A percentile compares a stretch with the other conserved stretches of the same genome.
phyloP scores from a whole-genome alignment of 2,329 filamentous ascomycete genomes.

The Epichloe scottii region DNA sequence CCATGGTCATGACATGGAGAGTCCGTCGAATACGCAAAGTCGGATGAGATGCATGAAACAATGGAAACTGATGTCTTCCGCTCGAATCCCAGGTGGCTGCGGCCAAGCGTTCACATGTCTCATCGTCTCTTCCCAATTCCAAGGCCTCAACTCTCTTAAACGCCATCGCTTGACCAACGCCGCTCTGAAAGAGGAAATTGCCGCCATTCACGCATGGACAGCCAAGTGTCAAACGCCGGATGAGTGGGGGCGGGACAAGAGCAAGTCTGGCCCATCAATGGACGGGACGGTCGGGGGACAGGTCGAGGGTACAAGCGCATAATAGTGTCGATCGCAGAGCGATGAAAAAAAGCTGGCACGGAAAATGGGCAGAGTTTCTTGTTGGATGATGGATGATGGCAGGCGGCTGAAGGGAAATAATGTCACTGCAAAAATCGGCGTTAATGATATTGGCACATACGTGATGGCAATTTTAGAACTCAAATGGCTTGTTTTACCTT shows the following conservation, averaged over 20 bases:
- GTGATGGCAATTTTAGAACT: too few relatives aligned
- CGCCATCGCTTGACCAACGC: conserved; percentile 78
- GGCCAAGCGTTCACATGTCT: conserved; percentile 48
- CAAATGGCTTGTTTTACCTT: too few relatives aligned
- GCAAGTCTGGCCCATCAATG: conserved; percentile 25
- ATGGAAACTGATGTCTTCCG: neutral
- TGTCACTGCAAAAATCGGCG: neutral
- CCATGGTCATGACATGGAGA: too few relatives aligned
- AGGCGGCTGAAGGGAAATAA: neutral
- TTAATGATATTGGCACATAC: too few relatives aligned
- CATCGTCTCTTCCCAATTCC: conserved; percentile 54
- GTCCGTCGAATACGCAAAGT: neutral
- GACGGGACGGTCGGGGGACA: conserved; percentile 32
- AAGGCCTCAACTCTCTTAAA: conserved; percentile 64
- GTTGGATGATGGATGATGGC: too few relatives aligned
- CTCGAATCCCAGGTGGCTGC: conserved; percentile 37
- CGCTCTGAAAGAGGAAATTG: conserved; percentile 75
- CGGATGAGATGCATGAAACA: neutral
- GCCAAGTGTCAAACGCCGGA: conserved; percentile 87
- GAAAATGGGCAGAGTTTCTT: neutral
- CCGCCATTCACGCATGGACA: conserved; percentile 86
- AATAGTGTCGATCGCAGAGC: neutral
- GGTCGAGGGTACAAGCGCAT: conserved; percentile 21
- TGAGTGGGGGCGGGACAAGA: conserved; percentile 63
- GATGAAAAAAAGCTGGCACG: neutral